These are phyloP conservation scores for Quercus robur DNA, from an alignment of 306 rosid genomes.

Conservation along the genomic window DNA sequence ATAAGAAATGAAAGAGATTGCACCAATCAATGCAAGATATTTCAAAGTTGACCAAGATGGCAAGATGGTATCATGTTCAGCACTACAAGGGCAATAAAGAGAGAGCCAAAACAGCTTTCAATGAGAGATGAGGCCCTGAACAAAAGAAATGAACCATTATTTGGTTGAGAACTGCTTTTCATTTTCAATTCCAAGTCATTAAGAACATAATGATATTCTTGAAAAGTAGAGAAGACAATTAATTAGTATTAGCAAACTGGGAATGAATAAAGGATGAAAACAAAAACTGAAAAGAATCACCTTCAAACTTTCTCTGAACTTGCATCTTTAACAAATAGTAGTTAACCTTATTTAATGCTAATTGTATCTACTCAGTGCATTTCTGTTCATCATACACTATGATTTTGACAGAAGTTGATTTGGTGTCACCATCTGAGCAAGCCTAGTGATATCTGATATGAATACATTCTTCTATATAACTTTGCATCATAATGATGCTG, in stretches of 20 bases:
- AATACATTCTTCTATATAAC: not conserved
- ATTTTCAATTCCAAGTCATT: not conserved
- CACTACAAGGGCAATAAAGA: not conserved
- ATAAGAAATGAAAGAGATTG: not conserved
- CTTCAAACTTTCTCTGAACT: not conserved
- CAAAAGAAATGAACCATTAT: not conserved
- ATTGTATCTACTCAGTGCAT: not conserved
- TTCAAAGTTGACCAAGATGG: no score
- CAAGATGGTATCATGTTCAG: not conserved
- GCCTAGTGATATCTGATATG: not conserved
- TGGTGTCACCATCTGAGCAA: not conserved
- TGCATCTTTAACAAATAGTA: not conserved
- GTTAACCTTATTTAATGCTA: not conserved
- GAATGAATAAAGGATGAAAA: not conserved
- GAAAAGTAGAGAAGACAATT: not conserved
- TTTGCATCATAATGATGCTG: not conserved
- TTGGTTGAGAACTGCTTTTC: not conserved
- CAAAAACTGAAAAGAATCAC: not conserved
- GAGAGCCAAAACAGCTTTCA: not conserved
- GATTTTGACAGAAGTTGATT: not conserved
- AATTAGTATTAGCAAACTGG: no score
- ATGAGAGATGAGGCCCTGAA: no score
- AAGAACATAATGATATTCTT: not conserved
- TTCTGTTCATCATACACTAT: not conserved
- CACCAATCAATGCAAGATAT: not conserved